Evolutionary conservation across 2,329 filamentous ascomycete species (phyloP).

Genomic region (Teratosphaeria nubilosa): DNA sequence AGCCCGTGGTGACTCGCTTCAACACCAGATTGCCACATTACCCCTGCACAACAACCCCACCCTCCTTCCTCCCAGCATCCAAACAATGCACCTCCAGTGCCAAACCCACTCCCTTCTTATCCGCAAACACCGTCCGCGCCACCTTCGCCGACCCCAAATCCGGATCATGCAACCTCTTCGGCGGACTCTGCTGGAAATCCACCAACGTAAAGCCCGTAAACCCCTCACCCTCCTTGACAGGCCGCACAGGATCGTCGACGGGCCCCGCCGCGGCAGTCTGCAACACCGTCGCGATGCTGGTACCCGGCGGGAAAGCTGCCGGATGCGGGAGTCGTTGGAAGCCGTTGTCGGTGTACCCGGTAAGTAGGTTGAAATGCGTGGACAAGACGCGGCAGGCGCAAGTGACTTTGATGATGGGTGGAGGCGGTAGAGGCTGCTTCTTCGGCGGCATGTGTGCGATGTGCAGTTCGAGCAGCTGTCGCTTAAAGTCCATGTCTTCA

Average conservation of each 20-base stretch:
- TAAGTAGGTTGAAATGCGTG: slow-evolving; percentile 19
- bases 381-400: slow-evolving; percentile 21
- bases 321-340: background rate
- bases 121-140: slow-evolving; percentile 13
- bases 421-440: background rate
- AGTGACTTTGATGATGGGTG: slow-evolving; percentile 18
- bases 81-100: slow-evolving; percentile 13
- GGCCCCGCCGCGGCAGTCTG: background rate
- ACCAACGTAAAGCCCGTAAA: slow-evolving; percentile 20
- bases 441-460: slow-evolving; percentile 1
- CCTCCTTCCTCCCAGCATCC: slow-evolving; percentile 1
- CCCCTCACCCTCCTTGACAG: slow-evolving; percentile 14
- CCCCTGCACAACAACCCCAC: background rate
- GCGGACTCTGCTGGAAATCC: slow-evolving; percentile 13
- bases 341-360: slow-evolving; percentile 1
- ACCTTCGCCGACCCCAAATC: slow-evolving; percentile 17
- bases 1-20: background rate
- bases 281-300: background rate
- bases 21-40: background rate
- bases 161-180: slow-evolving; percentile 15
- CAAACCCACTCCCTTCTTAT: slow-evolving; percentile 8
- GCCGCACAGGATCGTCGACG: slow-evolving; percentile 3
- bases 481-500: slow-evolving; percentile 9
- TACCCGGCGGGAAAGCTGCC: too few relatives aligned
- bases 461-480: slow-evolving; percentile 11